A percentile compares a stretch with the other conserved stretches of the same genome.
Evolutionary conservation across 106 monocot species (phyloP).

Genomic region (Chionographis japonica): DNA sequence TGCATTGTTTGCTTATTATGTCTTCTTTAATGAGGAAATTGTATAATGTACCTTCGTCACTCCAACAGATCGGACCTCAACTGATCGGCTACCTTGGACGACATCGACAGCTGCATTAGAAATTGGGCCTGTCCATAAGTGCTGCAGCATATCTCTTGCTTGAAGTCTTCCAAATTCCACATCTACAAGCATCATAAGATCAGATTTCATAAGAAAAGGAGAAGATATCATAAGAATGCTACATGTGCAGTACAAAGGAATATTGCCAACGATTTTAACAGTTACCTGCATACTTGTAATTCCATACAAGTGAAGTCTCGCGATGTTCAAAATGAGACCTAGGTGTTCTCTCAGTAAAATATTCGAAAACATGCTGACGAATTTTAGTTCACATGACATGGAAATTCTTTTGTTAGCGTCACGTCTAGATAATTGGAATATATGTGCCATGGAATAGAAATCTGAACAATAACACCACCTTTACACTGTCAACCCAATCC

Average conservation of each 20-base stretch:
- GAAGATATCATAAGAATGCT: neutral
- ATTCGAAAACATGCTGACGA: conserved; percentile 95
- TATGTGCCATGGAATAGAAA: neutral
- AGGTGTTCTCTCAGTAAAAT: conserved; percentile 96
- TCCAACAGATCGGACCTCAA: conserved; percentile 96
- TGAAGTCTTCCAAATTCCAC: conserved; percentile 98
- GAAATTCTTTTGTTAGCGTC: neutral
- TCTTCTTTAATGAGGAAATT: neutral
- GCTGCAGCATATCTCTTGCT: conserved; percentile 97
- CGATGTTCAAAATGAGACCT: conserved; percentile 99
- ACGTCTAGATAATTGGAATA: neutral
- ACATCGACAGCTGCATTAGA: conserved; percentile 98
- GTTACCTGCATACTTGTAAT: conserved; percentile 96
- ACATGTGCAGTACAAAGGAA: neutral
- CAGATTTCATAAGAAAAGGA: neutral
- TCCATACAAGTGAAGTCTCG: conserved; percentile 97
- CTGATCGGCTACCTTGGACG: conserved; percentile 92
- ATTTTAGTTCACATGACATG: conserved; percentile 1
- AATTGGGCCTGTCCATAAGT: conserved; percentile 97
- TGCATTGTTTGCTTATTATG: too few relatives aligned
- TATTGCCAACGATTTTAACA: neutral
- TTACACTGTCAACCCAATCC: conserved; percentile 99
- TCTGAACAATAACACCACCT: conserved; percentile 35
- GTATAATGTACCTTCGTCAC: conserved; percentile 74
- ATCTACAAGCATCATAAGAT: conserved; percentile 35